Evolutionary conservation across 495 filamentous ascomycete genomes (phyloP), one percentile per base, ranked within the genome.

Genomic region (Sporormia fimetaria): DNA sequence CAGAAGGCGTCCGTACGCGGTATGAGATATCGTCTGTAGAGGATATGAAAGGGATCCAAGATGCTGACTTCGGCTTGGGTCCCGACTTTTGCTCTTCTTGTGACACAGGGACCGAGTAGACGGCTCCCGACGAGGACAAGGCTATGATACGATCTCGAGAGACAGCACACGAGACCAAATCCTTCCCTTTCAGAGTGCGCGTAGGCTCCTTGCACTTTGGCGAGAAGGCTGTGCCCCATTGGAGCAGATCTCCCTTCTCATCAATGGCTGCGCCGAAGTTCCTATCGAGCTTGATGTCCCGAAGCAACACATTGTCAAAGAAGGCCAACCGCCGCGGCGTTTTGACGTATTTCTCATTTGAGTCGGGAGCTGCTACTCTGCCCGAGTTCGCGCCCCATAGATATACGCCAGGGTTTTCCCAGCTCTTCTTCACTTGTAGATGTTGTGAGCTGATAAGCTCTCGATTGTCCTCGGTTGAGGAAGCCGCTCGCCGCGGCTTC

Each of bases 311-410:
- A n/a, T 76, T 80, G 48, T 95, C 76, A 55, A 98, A 98, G 57
- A 78, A 93, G 4, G 71, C 46, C 53, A 96, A 74, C 29, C 82
- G 72, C 35, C 81, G 71, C 7, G 90, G 87, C 1, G 69, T 75
- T 59, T 92, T 94, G 49, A 98, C 70, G 30, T 75, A 60, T 16
- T 61, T 61, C 32, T 94, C 85, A 27, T 79, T 69, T 4, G 80
- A 90, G 44, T 81, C 82, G 1, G 88, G 87, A 20, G 85, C 88
- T 20, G 78, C 83, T 3, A 95, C 88, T 38, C 68, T 66, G 26
- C 87, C 83, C n/a, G 64, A 69, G 54, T 98, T 98, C 2, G 80
- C 81, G 11, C 90, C 90, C 88, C 90, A 98, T 20, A 78, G 75
- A 63, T 93, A 94, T 1, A 95, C 80, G 0, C 83, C 90, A 2